Evolutionary conservation across 202 grass and related monocot species (phyloP), one percentile per base, ranked within the genome.

Genomic region (Setaria viridis): DNA sequence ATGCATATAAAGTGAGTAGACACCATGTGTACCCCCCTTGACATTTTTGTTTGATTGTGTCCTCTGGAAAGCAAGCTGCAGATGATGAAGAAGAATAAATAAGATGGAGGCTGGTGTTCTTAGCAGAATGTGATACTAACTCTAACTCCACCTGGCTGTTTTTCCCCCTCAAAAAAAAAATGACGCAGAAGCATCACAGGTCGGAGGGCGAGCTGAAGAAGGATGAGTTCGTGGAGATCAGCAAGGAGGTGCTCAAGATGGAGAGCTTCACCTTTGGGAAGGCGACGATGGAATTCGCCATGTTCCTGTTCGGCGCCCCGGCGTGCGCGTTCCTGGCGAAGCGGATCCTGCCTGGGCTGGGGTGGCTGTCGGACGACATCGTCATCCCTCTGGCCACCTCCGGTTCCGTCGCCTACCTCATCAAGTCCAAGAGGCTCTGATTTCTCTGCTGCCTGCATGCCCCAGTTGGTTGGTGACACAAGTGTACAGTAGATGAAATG

Each of bases 341-440:
- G 89, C 88, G 67, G 69, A 3, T 89, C 20, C 35, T 98, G 32
- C 92, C 91, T 29, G 91, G 93, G 25, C 75, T 67, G 2, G 62
- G 34, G 2, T 87, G 82, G 62, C 8, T 95, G 6, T 78, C 92
- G 3, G 92, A 95, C 49, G 93, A 98, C 84, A 41, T 93, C 37
- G 62, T 90, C 13, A 62, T 97, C 53, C 90, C 95, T 3, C 14
- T 62, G 1, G 88, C 85, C 59, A 97, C 95, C 54, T 84, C 92
- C 15, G 81, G 39, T 20, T 85, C 88, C 11, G 92, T 90, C 65
- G 25, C 82, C 1, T 53, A 65, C 20, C 86, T 93, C 64, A 48
- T 84, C 53, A 88, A 68, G 63, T 51, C 87, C 4, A 75, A 93
- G 75, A 86, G 77, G 79, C 81, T 97, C 37, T 97, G 79, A 89